These are phyloP conservation scores for Lizonia empirigonia DNA, from an alignment of 2,329 filamentous ascomycete genomes.

Conservation along the genomic window DNA sequence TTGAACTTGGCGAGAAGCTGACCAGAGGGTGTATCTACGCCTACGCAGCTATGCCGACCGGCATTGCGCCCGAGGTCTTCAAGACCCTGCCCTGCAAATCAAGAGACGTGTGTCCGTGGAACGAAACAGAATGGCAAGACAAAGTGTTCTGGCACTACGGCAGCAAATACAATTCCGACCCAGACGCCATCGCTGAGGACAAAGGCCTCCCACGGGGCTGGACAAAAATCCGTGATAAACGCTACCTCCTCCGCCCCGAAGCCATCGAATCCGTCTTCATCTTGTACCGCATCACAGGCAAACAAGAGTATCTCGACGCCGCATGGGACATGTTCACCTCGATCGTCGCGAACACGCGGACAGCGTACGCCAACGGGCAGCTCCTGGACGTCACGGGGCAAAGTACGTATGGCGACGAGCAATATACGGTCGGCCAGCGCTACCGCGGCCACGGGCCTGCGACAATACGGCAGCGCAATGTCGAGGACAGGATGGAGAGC, in stretches of 20 bases:
- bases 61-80: conserved; percentile 67
- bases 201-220: conserved; percentile 49
- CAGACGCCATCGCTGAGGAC: conserved; percentile 22
- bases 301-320: conserved; percentile 50
- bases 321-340: conserved; percentile 58
- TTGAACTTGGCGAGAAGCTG: conserved; percentile 62
- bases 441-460: conserved; percentile 4
- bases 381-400: conserved; percentile 50
- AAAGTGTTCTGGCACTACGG: conserved; percentile 37
- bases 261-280: conserved; percentile 66
- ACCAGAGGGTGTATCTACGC: conserved; percentile 67
- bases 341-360: conserved; percentile 49
- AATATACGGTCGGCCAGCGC: conserved; percentile 2
- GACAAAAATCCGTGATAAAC: conserved; percentile 47
- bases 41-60: conserved; percentile 60
- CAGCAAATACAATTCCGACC: conserved; percentile 20
- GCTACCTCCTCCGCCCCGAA: conserved; percentile 59
- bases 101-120: conserved; percentile 56
- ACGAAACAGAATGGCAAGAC: conserved; percentile 58
- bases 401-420: conserved; percentile 10
- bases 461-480: conserved; percentile 18
- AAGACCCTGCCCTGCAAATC: conserved; percentile 56
- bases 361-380: conserved; percentile 52
- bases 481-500: conserved; percentile 49
- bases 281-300: conserved; percentile 64